Evolutionary conservation across 2,329 filamentous ascomycete genomes (phyloP), one percentile per base, ranked within the genome.

Genomic region (Fusarium pininemorale): DNA sequence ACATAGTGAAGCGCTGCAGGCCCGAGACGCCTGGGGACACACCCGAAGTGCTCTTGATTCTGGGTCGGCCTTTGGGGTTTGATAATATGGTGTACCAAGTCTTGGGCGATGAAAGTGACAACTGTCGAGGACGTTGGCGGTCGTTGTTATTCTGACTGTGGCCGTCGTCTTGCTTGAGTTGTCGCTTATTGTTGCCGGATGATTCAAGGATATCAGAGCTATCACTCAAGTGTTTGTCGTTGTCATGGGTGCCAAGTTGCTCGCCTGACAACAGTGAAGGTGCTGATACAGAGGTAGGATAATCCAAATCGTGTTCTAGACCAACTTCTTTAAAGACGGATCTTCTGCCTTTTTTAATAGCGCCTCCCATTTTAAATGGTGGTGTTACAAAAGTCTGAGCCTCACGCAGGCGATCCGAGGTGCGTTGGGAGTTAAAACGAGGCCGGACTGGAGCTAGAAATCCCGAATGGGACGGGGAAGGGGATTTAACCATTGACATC

Each of bases 281-380:
- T 30, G 69, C 56, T 22, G 56, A 64, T 28, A 70, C 57, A 30
- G 75, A 63, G 61, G 76, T 62, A 12, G 64, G 66, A 47, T 76
- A 74, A 30, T 81, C 66, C 30, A 75, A 67, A 38, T 83, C 83
- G 47, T 83, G 81, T 55, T 83, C 80, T 26, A 89, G 75, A 9
- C 87, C 87, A 45, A 85, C 77, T 78, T 89, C 87, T 75, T 82
- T 87, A 73, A 89, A 89, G 64, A 88, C 81, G 28, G 87, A 89
- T 73, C 82, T 85, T 55, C 87, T 83, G 47, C 84, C 86, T 76
- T 87, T 88, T 69, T 80, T 82, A 54, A 88, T 84, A 64, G 85
- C 87, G 74, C 82, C 82, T 45, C 77, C 78, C 81, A 85, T 85
- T 35, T 81, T 79, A 71, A 86, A 84, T 3, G 81, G 76, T 53